These are phyloP conservation scores for Salix viminalis DNA, from an alignment of 345 rosid genomes.

Conservation along the genomic window DNA sequence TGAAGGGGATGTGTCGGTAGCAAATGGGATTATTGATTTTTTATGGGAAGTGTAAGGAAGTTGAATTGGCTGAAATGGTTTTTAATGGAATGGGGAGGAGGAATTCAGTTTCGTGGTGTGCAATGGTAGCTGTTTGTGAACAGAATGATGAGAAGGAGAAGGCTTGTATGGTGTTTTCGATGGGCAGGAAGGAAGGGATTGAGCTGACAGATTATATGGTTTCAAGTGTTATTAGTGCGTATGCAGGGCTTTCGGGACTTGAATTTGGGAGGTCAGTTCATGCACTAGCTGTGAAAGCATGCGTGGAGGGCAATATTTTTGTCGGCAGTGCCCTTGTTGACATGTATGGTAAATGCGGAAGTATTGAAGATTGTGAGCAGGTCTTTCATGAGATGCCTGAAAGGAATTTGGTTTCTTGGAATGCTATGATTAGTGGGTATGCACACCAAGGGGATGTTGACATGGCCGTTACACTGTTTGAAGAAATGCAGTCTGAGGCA, in stretches of 20 bases:
- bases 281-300: conserved; percentile 65
- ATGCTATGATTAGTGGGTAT: conserved; percentile 69
- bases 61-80: conserved; percentile 42
- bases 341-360: conserved; percentile 96
- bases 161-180: conserved; percentile 45
- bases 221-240: conserved; percentile 62
- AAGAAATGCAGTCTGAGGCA: conserved; percentile 47
- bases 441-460: conserved; percentile 71
- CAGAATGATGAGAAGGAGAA: conserved; percentile 75
- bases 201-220: conserved; percentile 65
- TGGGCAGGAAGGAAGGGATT: conserved; percentile 48
- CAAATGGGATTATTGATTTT: conserved; percentile 76
- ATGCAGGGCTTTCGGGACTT: conserved; percentile 63
- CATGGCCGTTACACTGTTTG: conserved; percentile 51
- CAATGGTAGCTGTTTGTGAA: conserved; percentile 56
- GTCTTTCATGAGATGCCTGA: conserved; percentile 57
- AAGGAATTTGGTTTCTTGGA: conserved; percentile 67
- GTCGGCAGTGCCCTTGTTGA: conserved; percentile 79
- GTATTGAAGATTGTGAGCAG: conserved; percentile 49
- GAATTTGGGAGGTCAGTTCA: conserved; percentile 69
- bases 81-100: conserved; percentile 48
- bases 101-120: conserved; percentile 85
- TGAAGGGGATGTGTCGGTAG: conserved; percentile 47
- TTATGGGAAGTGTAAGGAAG: conserved; percentile 71
- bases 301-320: conserved; percentile 52